Conservation (phyloP, 345 rosid genomes). For the Gossypium raimondii region DNA sequence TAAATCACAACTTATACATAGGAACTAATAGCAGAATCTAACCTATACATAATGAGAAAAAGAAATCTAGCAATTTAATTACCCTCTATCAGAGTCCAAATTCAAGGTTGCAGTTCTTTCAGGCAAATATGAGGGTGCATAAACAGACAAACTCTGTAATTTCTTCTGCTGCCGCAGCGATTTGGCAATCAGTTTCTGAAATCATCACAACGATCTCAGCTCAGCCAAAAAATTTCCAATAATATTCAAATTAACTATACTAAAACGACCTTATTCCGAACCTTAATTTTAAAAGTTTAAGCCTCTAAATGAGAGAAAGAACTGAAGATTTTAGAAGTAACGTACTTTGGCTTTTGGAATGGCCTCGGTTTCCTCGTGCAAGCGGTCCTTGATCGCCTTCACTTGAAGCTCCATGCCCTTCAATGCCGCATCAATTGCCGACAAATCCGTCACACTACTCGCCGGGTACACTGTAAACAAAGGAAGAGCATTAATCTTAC, state of each 20-base stretch:
- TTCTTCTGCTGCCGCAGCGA: constrained; percentile 67
- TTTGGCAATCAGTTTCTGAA: constrained; percentile 72
- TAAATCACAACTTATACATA: too few species aligned
- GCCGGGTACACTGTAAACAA: constrained; percentile 71
- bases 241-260: not conserved
- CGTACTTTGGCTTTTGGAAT: constrained; percentile 80
- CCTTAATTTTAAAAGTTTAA: not conserved
- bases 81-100: constrained; percentile 49
- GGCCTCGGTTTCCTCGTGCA: constrained; percentile 72
- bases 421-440: constrained; percentile 62
- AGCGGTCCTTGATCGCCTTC: constrained; percentile 64
- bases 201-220: constrained; percentile 12
- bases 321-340: not conserved
- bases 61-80: constrained; percentile 2
- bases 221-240: not conserved
- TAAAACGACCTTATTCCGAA: not conserved
- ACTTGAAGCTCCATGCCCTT: constrained; percentile 83
- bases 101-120: constrained; percentile 39
- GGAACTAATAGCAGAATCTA: too few species aligned
- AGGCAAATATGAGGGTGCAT: constrained; percentile 43
- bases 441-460: constrained; percentile 58
- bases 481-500: not conserved
- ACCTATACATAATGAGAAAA: not conserved
- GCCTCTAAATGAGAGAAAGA: not conserved
- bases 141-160: constrained; percentile 58